Conservation (phyloP, 768 basidiomycete genomes). For the Xerocomellus amylosporus region DNA sequence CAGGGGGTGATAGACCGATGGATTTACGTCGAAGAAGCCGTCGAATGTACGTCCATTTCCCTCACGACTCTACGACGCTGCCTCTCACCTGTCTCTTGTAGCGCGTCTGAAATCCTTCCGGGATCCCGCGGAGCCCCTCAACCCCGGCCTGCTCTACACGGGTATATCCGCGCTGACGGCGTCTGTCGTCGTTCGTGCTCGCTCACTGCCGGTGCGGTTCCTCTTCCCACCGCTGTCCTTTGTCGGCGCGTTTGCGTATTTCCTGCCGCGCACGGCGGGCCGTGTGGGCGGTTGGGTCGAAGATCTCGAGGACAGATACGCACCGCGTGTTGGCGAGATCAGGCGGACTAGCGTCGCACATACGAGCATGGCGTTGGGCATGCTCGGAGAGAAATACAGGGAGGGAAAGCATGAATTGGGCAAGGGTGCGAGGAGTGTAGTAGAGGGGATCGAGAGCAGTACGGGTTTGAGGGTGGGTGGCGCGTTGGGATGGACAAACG, state of each 20-base stretch:
- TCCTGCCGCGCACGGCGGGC: slow-evolving; percentile 78
- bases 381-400: slow-evolving; percentile 49
- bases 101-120: slow-evolving; percentile 82
- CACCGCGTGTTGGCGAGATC: slow-evolving; percentile 65
- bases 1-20: slow-evolving; percentile 74
- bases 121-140: slow-evolving; percentile 76
- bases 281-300: slow-evolving; percentile 68
- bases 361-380: slow-evolving; percentile 55
- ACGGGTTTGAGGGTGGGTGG: slow-evolving; percentile 75
- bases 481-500: slow-evolving; percentile 45
- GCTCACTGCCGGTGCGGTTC: slow-evolving; percentile 63
- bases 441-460: slow-evolving; percentile 57
- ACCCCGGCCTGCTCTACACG: slow-evolving; percentile 87
- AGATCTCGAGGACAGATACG: slow-evolving; percentile 66
- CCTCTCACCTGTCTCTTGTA: slow-evolving; percentile 27
- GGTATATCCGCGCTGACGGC: slow-evolving; percentile 86
- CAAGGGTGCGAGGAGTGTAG: slow-evolving; percentile 43
- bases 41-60: slow-evolving; percentile 67
- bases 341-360: slow-evolving; percentile 66
- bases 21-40: slow-evolving; percentile 81
- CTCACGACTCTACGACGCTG: not conserved
- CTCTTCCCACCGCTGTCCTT: slow-evolving; percentile 76
- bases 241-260: slow-evolving; percentile 67
- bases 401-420: slow-evolving; percentile 45
- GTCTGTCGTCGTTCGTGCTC: slow-evolving; percentile 81